Conservation (phyloP, 2,329 filamentous ascomycete genomes). For the Exophiala calicioides region DNA sequence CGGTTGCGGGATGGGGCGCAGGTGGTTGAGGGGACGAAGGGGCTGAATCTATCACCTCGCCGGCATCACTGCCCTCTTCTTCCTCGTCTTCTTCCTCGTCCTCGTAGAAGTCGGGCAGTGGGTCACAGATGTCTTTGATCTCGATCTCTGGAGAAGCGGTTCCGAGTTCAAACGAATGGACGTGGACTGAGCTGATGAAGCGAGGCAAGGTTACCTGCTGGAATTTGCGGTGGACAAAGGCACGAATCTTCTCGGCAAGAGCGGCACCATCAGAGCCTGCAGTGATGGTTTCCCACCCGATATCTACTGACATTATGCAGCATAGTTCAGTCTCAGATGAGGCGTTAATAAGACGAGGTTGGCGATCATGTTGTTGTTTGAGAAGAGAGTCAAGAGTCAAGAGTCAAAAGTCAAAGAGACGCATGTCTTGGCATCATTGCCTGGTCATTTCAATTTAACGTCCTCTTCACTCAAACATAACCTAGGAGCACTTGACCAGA, state of each 20-base stretch:
- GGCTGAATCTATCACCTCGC: no score
- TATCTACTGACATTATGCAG: conserved; percentile 83
- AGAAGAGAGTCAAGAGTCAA: no score
- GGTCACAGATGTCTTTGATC: conserved; percentile 95
- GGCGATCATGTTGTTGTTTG: no score
- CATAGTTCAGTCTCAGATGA: not conserved
- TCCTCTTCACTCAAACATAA: no score
- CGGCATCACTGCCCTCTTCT: conserved; percentile 42
- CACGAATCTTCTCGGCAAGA: conserved; percentile 81
- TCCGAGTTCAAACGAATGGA: conserved; percentile 93
- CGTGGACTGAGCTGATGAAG: conserved; percentile 94
- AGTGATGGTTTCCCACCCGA: conserved; percentile 93
- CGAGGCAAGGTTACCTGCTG: conserved; percentile 87
- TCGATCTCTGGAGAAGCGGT: conserved; percentile 78
- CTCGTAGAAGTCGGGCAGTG: conserved; percentile 94
- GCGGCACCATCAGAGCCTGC: conserved; percentile 82
- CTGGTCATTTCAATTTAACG: no score
- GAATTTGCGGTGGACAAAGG: conserved; percentile 94
- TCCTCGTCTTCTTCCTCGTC: conserved; percentile 63
- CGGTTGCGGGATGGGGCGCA: not conserved
- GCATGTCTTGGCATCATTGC: no score
- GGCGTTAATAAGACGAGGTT: not conserved
- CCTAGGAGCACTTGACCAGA: no score
- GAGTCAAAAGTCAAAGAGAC: no score
- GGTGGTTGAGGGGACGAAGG: conserved; percentile 1